These are phyloP conservation scores for Daldinia sp. DNA, from an alignment of 2,329 filamentous ascomycete species.

Conservation along the genomic window DNA sequence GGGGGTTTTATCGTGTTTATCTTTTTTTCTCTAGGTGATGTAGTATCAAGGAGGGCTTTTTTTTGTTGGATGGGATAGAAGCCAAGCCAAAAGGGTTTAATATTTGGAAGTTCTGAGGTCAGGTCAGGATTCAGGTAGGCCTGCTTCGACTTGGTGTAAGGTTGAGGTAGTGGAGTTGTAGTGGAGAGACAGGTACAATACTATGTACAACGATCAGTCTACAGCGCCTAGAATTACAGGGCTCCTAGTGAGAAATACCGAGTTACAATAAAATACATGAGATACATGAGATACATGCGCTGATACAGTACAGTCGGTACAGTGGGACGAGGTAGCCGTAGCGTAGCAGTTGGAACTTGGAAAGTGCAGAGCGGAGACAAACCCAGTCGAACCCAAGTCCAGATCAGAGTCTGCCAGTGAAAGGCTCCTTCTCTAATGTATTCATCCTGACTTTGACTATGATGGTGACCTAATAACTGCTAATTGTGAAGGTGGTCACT, in stretches of 20 bases:
- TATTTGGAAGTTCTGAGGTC: constrained; percentile 42
- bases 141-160: constrained; percentile 38
- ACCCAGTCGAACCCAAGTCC: constrained; percentile 26
- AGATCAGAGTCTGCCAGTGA: constrained; percentile 30
- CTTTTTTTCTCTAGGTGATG: constrained; percentile 40
- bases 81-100: constrained; percentile 43
- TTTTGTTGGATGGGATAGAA: constrained; percentile 39
- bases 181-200: constrained; percentile 23
- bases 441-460: constrained; percentile 7
- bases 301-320: constrained; percentile 20
- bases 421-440: constrained; percentile 21
- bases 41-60: constrained; percentile 36
- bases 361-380: constrained; percentile 35
- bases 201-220: not conserved
- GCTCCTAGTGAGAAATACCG: too few relatives aligned
- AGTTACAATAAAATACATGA: not conserved
- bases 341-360: constrained; percentile 34
- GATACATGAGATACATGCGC: not conserved
- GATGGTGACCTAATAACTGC: constrained; percentile 28
- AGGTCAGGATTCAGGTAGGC: constrained; percentile 39
- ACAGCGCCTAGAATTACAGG: not conserved
- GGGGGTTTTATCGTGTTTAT: constrained; percentile 22
- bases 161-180: constrained; percentile 32
- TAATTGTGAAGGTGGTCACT: constrained; percentile 24
- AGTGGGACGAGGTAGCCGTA: constrained; percentile 32